Evolutionary conservation across 331 rosid species (phyloP).

Genomic region (Arachis monticola): DNA sequence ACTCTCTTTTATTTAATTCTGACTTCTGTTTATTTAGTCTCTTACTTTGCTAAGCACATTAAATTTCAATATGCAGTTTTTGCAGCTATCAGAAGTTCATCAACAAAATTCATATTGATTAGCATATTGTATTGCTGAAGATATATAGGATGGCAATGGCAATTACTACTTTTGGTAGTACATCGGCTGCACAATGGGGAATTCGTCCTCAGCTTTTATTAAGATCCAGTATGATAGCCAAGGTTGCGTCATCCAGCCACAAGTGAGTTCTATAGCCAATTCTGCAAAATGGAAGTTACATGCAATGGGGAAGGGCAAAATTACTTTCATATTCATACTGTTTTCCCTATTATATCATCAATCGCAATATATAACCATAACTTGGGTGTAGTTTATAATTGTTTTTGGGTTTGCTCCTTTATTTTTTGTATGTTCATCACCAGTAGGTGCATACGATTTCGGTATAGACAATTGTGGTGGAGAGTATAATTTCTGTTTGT

Average conservation of each 20-base stretch:
- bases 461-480: constrained; percentile 12
- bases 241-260: constrained; percentile 51
- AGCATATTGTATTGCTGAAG: constrained; percentile 32
- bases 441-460: constrained; percentile 12
- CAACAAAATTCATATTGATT: not conserved
- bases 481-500: constrained; percentile 31
- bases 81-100: constrained; percentile 32
- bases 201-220: constrained; percentile 62
- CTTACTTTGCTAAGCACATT: constrained; percentile 16
- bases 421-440: not conserved
- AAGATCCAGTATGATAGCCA: constrained; percentile 57
- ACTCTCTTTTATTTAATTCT: not conserved
- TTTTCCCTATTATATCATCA: constrained; percentile 22
- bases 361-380: not conserved
- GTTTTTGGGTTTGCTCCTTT: not conserved
- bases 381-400: constrained; percentile 22
- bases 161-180: constrained; percentile 72
- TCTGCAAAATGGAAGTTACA: constrained; percentile 15
- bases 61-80: constrained; percentile 20
- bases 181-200: constrained; percentile 81
- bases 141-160: constrained; percentile 81
- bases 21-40: not conserved
- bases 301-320: constrained; percentile 2
- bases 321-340: not conserved
- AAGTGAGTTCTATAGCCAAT: constrained; percentile 50